Percentiles rank a stretch among this genome's conserved stretches.
Evolutionary conservation across 2,329 filamentous ascomycete genomes (phyloP).

Genomic region (Penicillium polonicum): DNA sequence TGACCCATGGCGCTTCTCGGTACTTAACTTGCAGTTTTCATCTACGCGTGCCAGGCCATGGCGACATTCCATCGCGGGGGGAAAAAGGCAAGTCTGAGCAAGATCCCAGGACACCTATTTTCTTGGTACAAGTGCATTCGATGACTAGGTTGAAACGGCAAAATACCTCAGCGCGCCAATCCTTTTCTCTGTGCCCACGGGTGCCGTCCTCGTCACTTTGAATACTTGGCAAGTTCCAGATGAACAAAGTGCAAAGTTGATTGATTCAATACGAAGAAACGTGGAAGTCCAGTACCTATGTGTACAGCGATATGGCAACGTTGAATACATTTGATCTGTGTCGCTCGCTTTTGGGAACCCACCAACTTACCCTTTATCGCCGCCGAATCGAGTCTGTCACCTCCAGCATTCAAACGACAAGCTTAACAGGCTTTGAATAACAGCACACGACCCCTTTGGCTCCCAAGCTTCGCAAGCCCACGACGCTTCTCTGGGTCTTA

Average conservation of each 20-base stretch:
- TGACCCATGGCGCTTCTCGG: too few relatives aligned
- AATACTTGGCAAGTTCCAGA: background rate
- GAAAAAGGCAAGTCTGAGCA: background rate
- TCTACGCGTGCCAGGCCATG: background rate
- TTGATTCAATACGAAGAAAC: background rate
- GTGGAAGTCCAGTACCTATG: background rate
- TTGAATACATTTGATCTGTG: background rate
- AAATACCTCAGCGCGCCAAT: background rate
- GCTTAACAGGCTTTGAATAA: conserved; percentile 51
- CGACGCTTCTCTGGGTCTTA: conserved; percentile 53
- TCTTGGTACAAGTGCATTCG: background rate
- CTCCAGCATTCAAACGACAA: conserved; percentile 26
- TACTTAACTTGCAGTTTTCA: background rate
- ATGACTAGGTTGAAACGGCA: background rate
- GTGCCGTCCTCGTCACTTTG: background rate
- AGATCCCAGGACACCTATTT: background rate
- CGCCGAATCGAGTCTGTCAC: background rate
- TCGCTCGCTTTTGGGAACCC: background rate
- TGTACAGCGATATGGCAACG: background rate
- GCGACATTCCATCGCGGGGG: background rate
- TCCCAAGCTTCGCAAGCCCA: conserved; percentile 53
- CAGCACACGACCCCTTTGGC: conserved; percentile 52
- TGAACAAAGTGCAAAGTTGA: background rate
- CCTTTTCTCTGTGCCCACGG: too few relatives aligned
- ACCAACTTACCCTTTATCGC: background rate